Conservation (phyloP, 2,329 filamentous ascomycete genomes). For the Nannizziopsis barbatae region DNA sequence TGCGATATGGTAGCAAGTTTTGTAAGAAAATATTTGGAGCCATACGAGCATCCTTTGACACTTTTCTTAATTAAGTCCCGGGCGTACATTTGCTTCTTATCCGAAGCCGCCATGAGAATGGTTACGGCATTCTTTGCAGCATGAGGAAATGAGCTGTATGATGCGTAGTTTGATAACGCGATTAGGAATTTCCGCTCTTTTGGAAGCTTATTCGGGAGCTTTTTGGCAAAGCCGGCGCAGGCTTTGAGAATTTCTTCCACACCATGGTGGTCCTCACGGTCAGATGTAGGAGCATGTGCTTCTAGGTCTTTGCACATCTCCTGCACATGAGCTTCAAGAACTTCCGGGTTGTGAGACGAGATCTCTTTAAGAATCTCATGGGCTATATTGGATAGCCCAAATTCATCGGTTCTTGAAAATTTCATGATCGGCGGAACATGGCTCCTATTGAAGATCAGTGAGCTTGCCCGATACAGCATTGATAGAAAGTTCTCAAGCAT, state of each 20-base stretch:
- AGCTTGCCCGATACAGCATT: conserved; percentile 70
- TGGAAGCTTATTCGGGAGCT: conserved; percentile 72
- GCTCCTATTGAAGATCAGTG: conserved; percentile 85
- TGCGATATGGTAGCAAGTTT: conserved; percentile 44
- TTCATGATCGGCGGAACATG: conserved; percentile 85
- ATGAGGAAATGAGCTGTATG: conserved; percentile 67
- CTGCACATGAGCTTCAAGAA: conserved; percentile 85
- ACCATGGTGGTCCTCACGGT: conserved; percentile 54
- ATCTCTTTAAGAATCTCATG: conserved; percentile 89
- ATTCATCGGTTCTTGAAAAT: conserved; percentile 71
- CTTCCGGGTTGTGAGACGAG: conserved; percentile 73
- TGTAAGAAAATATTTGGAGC: conserved; percentile 59
- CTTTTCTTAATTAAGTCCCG: conserved; percentile 70
- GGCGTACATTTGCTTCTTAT: conserved; percentile 72
- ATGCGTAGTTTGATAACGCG: conserved; percentile 69
- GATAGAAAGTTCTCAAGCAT: conserved; percentile 71
- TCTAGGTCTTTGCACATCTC: conserved; percentile 81
- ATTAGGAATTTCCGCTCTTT: conserved; percentile 69
- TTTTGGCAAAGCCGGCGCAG: conserved; percentile 80
- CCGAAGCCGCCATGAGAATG: conserved; percentile 66
- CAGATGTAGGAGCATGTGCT: conserved; percentile 62
- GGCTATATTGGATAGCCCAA: conserved; percentile 63
- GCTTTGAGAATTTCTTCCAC: conserved; percentile 90
- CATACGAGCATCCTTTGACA: conserved; percentile 63
- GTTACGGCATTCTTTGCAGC: conserved; percentile 90